These are phyloP conservation scores for Begonia fuchsioides DNA, from an alignment of 306 rosid species.

Conservation along the genomic window DNA sequence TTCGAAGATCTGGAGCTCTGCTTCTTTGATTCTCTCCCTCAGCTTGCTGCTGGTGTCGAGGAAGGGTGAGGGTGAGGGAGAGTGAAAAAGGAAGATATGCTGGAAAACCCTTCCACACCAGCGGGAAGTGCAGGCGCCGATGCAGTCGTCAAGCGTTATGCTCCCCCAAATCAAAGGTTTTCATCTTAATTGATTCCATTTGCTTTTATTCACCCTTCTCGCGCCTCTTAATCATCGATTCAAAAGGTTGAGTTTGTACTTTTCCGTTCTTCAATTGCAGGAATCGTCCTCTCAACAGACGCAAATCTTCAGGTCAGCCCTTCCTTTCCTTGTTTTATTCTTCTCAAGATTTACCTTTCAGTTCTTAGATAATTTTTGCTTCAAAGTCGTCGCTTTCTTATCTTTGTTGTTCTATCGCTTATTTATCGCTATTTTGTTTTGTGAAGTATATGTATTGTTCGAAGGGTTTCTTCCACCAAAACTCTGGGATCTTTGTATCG, in stretches of 20 bases:
- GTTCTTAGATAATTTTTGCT: no score
- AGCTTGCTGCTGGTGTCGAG: background rate
- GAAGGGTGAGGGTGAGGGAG: background rate
- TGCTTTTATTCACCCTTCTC: no score
- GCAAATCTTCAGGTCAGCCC: constrained; percentile 46
- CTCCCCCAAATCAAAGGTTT: constrained; percentile 62
- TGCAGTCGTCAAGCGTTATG: constrained; percentile 38
- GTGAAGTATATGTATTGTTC: no score
- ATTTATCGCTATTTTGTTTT: no score
- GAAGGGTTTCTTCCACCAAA: no score
- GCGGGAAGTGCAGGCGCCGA: constrained; percentile 20
- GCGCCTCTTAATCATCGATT: background rate
- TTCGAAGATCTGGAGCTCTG: no score
- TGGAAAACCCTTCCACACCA: constrained; percentile 26
- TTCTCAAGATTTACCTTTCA: background rate
- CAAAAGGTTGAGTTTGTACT: no score
- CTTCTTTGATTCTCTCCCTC: constrained; percentile 1
- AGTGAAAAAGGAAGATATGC: constrained; percentile 23
- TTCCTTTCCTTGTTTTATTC: background rate
- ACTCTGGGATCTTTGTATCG: no score
- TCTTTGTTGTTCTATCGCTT: no score
- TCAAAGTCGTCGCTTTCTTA: no score
- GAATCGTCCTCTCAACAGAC: constrained; percentile 43
- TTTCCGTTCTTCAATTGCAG: constrained; percentile 15
- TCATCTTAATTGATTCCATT: no score